Percentiles rank a stretch among this genome's conserved stretches.
These are phyloP conservation scores for Diaporthe batatas DNA, from an alignment of 2,329 filamentous ascomycete species.

Conservation along the genomic window DNA sequence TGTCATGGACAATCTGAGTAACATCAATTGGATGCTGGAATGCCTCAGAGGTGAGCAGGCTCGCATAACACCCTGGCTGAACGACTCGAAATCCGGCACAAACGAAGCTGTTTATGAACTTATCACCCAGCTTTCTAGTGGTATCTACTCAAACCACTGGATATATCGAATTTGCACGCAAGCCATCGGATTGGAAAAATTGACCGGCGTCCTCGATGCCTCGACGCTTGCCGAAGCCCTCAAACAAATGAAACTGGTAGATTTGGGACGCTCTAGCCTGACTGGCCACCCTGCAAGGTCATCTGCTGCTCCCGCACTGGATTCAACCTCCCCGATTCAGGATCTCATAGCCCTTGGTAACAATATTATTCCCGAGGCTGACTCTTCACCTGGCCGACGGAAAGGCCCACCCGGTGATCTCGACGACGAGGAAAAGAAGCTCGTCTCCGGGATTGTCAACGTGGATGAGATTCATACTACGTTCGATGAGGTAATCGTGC, in stretches of 20 bases:
- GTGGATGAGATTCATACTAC: slow-evolving; percentile 86
- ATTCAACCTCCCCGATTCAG: slow-evolving; percentile 51
- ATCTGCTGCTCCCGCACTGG: slow-evolving; percentile 50
- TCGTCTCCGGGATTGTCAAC: slow-evolving; percentile 86
- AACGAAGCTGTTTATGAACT: slow-evolving; percentile 33
- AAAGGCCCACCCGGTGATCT: slow-evolving; percentile 51
- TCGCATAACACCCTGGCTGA: slow-evolving; percentile 34
- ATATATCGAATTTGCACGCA: slow-evolving; percentile 50
- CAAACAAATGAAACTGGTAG: slow-evolving; percentile 44
- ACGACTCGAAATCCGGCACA: neutral
- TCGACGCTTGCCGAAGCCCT: slow-evolving; percentile 46
- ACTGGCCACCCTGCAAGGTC: slow-evolving; percentile 41
- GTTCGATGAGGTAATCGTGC: slow-evolving; percentile 88
- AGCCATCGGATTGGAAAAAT: slow-evolving; percentile 45
- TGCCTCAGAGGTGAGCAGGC: slow-evolving; percentile 50
- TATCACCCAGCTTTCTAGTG: slow-evolving; percentile 39
- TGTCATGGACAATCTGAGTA: slow-evolving; percentile 60
- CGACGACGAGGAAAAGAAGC: slow-evolving; percentile 84
- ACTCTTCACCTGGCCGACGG: slow-evolving; percentile 44
- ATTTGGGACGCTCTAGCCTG: slow-evolving; percentile 20
- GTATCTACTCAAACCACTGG: slow-evolving; percentile 51
- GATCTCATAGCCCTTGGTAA: slow-evolving; percentile 36
- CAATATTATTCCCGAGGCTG: slow-evolving; percentile 40
- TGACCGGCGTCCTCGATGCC: slow-evolving; percentile 29
- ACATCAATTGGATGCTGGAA: slow-evolving; percentile 61